Base-by-base conservation (phyloP, 73 alveolate genomes). In the Paraurostyla sp. region DNA sequence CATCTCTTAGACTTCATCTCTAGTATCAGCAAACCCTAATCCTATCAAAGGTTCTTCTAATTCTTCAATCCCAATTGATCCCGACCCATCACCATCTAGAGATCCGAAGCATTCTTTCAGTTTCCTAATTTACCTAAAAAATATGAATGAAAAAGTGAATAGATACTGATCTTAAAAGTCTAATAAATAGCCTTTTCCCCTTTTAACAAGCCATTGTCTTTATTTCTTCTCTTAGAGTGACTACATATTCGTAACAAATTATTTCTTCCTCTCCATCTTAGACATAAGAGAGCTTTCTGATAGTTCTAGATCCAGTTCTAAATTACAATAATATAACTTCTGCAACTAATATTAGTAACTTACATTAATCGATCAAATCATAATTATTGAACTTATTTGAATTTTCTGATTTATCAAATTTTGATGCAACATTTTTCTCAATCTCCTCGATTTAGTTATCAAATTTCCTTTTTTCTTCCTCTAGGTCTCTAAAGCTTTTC, bases 21-120 rank as follows among this genome's bases (percentile, higher is more conserved):
- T 84, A 29, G 95, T 92, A 65, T 97, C 98, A 0, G 99, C 99
- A 49, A 97, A 88, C 23, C 99, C 99, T 33, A 97, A 88, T 13
- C 99, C 96, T n/a, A 97, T 96, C 62, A 97, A 90, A 0, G 99
- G 99, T 29, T 97, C 98, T 81, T 96, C 99, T 36, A 97, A 85
- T 78, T 97, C 98, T 56, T 96, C 98, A 4, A 93, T 82, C 0
- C 98, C 99, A 36, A 97, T 97, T 23, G 97, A 73, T 9, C 97
- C 98, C 36, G 96, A 78, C 29, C 98, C 97, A 60, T 94, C 97
- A 16, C 88, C 97, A 80, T 96, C 99, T 35, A 96, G 84, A 22
- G 99, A 90, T 13, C 76, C 82, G 69, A 96, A 96, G 80, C 94
- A 96, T 49, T 94, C 87, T 83, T 91, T 92, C 76, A 91, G 90